Percentiles rank a stretch among this genome's conserved stretches.
Conservation (phyloP, 495 filamentous ascomycete genomes). For the Penicillium waksmanii region DNA sequence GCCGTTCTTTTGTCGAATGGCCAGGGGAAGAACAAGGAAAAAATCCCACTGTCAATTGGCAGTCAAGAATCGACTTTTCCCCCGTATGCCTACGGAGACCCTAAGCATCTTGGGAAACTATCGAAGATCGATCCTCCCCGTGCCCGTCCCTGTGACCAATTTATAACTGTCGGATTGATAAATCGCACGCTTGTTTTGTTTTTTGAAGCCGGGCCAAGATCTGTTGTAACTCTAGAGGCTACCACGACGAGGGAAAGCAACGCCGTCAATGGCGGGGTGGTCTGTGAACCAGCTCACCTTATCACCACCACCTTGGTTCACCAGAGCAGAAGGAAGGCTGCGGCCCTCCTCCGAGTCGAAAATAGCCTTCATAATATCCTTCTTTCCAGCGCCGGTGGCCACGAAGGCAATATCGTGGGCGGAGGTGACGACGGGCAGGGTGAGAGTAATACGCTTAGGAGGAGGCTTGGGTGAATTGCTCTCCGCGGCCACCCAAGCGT, state of each 20-base stretch:
- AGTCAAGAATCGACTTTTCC: neutral
- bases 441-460: slow-evolving; percentile 86
- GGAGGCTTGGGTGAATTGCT: slow-evolving; percentile 95
- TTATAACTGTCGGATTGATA: neutral
- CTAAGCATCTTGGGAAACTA: neutral
- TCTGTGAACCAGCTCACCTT: slow-evolving; percentile 97
- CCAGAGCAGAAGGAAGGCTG: slow-evolving; percentile 78
- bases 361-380: slow-evolving; percentile 87
- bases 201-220: neutral
- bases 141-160: neutral
- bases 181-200: neutral
- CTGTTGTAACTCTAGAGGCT: slow-evolving; percentile 42
- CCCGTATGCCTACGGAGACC: neutral
- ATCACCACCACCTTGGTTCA: slow-evolving; percentile 81
- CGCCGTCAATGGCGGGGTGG: slow-evolving; percentile 76
- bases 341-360: slow-evolving; percentile 78
- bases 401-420: slow-evolving; percentile 86
- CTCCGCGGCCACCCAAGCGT: slow-evolving; percentile 90
- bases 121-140: neutral
- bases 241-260: slow-evolving; percentile 74
- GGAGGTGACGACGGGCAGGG: slow-evolving; percentile 84
- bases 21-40: neutral
- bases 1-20: neutral
- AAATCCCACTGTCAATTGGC: neutral
- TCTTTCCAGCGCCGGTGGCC: slow-evolving; percentile 85